A percentile compares a stretch with the other conserved stretches of the same genome.
Evolutionary conservation across 2,329 filamentous ascomycete genomes (phyloP).

Genomic region (Fusarium foetens): DNA sequence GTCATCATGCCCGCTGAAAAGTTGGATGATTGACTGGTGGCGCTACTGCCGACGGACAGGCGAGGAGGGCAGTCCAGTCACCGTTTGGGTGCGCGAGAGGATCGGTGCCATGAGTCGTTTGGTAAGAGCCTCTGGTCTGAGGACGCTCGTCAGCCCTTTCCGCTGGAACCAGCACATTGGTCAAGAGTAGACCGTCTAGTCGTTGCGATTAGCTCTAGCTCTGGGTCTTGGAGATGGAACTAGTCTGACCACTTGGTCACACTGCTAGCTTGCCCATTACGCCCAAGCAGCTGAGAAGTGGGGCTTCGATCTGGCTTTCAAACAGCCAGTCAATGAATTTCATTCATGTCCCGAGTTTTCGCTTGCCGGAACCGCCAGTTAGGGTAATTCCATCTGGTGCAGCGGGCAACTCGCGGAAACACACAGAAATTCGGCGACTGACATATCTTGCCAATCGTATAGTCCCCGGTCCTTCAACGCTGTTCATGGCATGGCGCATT

Average conservation of each 20-base stretch:
- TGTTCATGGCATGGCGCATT: conserved; percentile 35
- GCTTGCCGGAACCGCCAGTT: conserved; percentile 57
- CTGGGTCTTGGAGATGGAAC: conserved; percentile 36
- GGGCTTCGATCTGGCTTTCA: conserved; percentile 59
- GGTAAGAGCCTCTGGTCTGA: conserved; percentile 78
- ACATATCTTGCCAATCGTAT: conserved; percentile 51
- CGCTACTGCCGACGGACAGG: conserved; percentile 58
- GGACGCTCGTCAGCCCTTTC: conserved; percentile 78
- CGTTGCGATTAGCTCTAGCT: conserved; percentile 47
- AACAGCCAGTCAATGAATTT: conserved; percentile 59
- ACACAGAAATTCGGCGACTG: conserved; percentile 58
- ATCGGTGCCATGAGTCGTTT: conserved; percentile 76
- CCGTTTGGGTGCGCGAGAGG: conserved; percentile 63
- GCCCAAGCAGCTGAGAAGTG: conserved; percentile 48
- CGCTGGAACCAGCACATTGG: conserved; percentile 71
- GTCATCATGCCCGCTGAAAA: conserved; percentile 61
- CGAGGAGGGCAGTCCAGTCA: conserved; percentile 67
- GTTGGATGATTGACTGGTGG: conserved; percentile 52
- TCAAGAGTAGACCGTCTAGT: conserved; percentile 54
- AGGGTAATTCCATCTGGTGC: conserved; percentile 44
- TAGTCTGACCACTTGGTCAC: conserved; percentile 30
- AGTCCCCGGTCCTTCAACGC: conserved; percentile 57
- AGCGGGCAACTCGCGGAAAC: conserved; percentile 55
- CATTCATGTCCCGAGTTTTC: conserved; percentile 44
- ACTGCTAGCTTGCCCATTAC: conserved; percentile 36